Evolutionary conservation across 148 eudicot genomes (phyloP), one percentile per base, ranked within the genome.

Genomic region (Simmondsia chinensis): DNA sequence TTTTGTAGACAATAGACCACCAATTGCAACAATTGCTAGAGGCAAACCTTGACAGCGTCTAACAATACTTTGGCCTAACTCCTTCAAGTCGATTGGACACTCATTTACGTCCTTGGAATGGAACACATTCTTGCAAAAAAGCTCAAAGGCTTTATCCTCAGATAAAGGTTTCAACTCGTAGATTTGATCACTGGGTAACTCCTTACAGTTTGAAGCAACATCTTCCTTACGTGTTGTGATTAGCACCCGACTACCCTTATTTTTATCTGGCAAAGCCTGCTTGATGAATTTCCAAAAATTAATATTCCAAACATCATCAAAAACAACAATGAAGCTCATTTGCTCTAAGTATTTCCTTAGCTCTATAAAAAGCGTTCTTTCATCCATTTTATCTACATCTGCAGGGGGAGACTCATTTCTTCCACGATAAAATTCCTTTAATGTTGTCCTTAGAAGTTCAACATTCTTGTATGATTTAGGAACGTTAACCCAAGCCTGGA

Each of bases 401-500:
- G 4, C 20, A 7, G 49, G 20, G 15, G 49, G 20, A 26, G 32
- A 11, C 29, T 24, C 48, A 8, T 43, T 25, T 9, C 17, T 12
- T 25, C 12, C 20, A 6, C 8, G 4, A n/a, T 27, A 9, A 10
- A 44, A 27, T 7, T 15, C n/a, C 33, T 26, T 27, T 3, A 12
- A 5, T 7, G 14, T 44, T 6, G 9, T 44, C 22, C 20, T 44
- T 1, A 44, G 33, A 17, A 48, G 7, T 1, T 33, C 39, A 20
- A 7, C 26, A 6, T 4, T 9, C 11, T 10, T 50, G 28, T 35
- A 50, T 11, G 43, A 13, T 25, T 35, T 30, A 12, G 42, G 21
- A 6, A 50, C 54, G 9, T 13, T 24, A 23, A 50, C 13, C 54
- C 54, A 50, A 14, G 54, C 54, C 10, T n/a, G 12, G 10, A 18